Evolutionary conservation across 331 rosid species (phyloP), one percentile per base, ranked within the genome.

Genomic region (Cydonia oblonga): DNA sequence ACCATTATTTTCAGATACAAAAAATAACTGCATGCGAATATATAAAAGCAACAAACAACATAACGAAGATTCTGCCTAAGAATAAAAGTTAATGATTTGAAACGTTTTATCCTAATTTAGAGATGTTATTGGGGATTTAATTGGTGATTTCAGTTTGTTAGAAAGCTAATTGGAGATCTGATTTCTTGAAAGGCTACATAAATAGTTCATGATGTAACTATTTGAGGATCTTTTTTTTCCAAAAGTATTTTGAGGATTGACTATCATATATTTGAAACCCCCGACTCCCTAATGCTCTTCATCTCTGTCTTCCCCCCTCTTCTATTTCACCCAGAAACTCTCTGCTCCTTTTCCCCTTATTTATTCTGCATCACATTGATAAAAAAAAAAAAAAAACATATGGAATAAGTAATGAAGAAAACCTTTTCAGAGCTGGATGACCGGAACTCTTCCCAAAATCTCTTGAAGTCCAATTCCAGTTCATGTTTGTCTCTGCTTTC

Each of bases 401-500:
- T 25, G 19, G 66, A 80, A 64, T 40, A 77, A 84, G 42, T 64
- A 60, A 46, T 30, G 53, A 68, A 63, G 68, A 49, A 75, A 85
- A 96, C 99, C 99, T 96, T 91, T 90, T 91, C 99, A 79, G 96
- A 96, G 93, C 91, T 86, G 77, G 99, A 96, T 76, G 97, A 87
- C 84, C 97, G 90, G 82, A 96, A 96, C 77, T 92, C 99, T 82
- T 92, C 97, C 99, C 99, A 96, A 69, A 82, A 96, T 76, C 96
- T 89, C 88, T 90, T 96, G 93, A 96, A 96, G 87, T 96, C 97
- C 96, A 92, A 90, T 81, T 96, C 99, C 97, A 96, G 69, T 82
- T 92, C 99, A 96, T 91, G 96, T 82, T 74, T 86, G 80, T 86
- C 97, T 86, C 99, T 96, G 96, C 78, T 83, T 79, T 64, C 66